Conservation (phyloP, 2,329 filamentous ascomycete species). For the Pleoardoris graminearum region DNA sequence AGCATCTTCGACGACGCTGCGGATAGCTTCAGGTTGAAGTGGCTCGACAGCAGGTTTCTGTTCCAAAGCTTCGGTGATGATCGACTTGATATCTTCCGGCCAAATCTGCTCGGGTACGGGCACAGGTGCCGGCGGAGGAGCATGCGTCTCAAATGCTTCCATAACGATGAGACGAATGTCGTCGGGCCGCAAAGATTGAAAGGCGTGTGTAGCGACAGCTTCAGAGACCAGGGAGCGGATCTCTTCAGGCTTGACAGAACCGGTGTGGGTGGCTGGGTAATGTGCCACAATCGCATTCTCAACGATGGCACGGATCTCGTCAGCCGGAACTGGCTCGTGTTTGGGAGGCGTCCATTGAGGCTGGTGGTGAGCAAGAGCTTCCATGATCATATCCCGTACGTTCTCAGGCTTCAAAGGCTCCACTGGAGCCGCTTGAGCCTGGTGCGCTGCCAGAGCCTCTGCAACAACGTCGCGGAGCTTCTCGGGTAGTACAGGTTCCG, state of each 20-base stretch:
- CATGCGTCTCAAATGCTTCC: conserved; percentile 36
- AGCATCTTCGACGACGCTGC: conserved; percentile 59
- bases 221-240: conserved; percentile 33
- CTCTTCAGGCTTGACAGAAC: conserved; percentile 33
- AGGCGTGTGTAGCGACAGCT: conserved; percentile 22
- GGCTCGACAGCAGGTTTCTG: conserved; percentile 13
- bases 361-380: conserved; percentile 28
- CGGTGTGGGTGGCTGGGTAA: conserved; percentile 29
- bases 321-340: conserved; percentile 53
- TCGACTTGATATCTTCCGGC: conserved; percentile 56
- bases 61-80: conserved; percentile 63
- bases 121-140: conserved; percentile 27
- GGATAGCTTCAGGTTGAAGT: conserved; percentile 69
- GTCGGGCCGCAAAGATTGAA: conserved; percentile 23
- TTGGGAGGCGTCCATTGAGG: conserved; percentile 27
- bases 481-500: conserved; percentile 58
- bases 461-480: conserved; percentile 67
- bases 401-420: conserved; percentile 19
- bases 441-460: conserved; percentile 62
- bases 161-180: conserved; percentile 33
- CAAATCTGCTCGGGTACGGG: conserved; percentile 36
- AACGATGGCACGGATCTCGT: conserved; percentile 68
- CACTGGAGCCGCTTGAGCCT: conserved; percentile 28
- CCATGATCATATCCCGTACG: conserved; percentile 29
- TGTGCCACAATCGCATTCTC: conserved; percentile 66